Evolutionary conservation across 140 eudicot species (phyloP).

Genomic region (Stevia rebaudiana): DNA sequence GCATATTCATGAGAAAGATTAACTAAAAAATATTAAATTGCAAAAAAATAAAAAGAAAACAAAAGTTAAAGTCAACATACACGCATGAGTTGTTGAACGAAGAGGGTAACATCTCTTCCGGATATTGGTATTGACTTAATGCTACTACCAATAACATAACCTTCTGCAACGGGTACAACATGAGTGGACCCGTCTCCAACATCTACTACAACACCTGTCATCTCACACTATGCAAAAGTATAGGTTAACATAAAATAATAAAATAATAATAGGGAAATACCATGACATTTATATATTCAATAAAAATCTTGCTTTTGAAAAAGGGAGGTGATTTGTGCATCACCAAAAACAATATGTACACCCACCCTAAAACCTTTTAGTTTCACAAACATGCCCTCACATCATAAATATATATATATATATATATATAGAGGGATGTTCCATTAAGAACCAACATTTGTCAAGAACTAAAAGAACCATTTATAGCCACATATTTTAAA

Average conservation of each 20-base stretch:
- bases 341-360: background rate
- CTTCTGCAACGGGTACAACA: conserved; percentile 98
- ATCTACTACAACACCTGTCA: conserved; percentile 98
- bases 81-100: conserved; percentile 87
- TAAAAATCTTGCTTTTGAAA: background rate
- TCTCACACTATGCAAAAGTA: conserved; percentile 69
- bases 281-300: background rate
- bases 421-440: too few relatives aligned
- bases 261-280: background rate
- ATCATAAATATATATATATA: background rate
- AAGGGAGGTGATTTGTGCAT: background rate
- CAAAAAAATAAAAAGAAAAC: conserved; percentile 1
- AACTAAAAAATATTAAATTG: background rate
- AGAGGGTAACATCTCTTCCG: conserved; percentile 78
- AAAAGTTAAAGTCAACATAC: conserved; percentile 35
- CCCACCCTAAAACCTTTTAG: background rate
- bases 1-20: conserved; percentile 9
- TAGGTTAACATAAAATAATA: conserved; percentile 21
- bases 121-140: conserved; percentile 79
- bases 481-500: too few relatives aligned
- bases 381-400: background rate
- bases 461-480: too few relatives aligned
- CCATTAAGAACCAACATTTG: too few relatives aligned
- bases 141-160: conserved; percentile 97
- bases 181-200: conserved; percentile 96